Base-by-base conservation (phyloP, 1,284 basidiomycete species). In the Rhodotorula sp. region DNA sequence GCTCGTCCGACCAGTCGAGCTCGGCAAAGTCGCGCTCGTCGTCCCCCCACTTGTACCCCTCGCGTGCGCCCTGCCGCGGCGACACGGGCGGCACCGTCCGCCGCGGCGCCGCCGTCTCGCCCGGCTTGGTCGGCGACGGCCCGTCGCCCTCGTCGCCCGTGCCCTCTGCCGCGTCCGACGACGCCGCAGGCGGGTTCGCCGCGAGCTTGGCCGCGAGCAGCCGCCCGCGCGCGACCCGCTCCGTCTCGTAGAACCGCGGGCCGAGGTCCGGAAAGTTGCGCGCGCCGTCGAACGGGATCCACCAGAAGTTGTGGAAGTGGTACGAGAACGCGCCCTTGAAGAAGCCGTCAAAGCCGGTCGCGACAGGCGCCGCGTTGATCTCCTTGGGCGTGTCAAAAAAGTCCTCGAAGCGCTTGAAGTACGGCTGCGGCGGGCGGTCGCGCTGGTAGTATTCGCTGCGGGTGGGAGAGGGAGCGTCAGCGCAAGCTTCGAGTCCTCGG, bases 251-350 rank as follows among this genome's bases (percentile, higher is more conserved):
- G 81, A 97, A 97, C 34, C 86, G 86, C 5, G 86, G 83, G 1
- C 94, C 94, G 27, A 97, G 87, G 80, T 96, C 94, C 14, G 94
- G 94, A 87, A 88, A 97, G 80, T 96, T 93, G 25, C 93, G 88
- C 13, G 87, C 83, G 1, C 90, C 86, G 81, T 97, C 94, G 77
- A 97, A 95, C 4, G 93, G 91, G 72, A 91, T 88, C 93, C 94
- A 96, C 72, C 72, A 74, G 41, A 59, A 67, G 62, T 61, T 66
- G 46, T 68, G 67, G 66, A 70, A 93, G 80, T 93, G 91, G 80
- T 93, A 93, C 14, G 89, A 91, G 80, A 88, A 93, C 34, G 90
- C 89, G 16, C 91, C 92, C 60, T 75, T 86, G 85, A 91, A 94
- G 83, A 93, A 93, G 17, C 90, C 91, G 75, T 91, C 88, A 77